These are phyloP conservation scores for Cladophialophora immunda DNA, from an alignment of 2,329 filamentous ascomycete genomes.

Conservation along the genomic window DNA sequence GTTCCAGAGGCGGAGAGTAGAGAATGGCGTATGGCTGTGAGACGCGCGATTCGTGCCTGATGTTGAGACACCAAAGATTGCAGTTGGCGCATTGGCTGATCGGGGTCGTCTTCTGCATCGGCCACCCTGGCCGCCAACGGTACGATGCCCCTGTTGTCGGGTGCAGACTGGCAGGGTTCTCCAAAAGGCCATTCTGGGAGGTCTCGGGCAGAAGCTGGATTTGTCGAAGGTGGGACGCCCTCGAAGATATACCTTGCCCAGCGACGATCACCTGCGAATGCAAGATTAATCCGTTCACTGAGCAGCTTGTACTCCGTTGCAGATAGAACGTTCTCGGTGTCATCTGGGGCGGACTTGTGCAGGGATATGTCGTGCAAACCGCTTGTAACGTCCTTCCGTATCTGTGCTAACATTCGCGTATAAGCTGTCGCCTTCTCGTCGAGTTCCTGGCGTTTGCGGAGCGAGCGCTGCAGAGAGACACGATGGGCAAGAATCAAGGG, in stretches of 20 bases:
- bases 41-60: slow-evolving; percentile 2
- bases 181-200: slow-evolving; percentile 16
- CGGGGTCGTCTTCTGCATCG: not conserved
- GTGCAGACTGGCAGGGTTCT: not conserved
- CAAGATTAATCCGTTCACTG: slow-evolving; percentile 20
- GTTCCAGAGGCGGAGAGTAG: not conserved
- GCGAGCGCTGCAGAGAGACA: slow-evolving; percentile 63
- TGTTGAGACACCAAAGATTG: slow-evolving; percentile 11
- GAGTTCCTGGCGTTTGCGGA: slow-evolving; percentile 21
- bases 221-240: not conserved
- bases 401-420: not conserved
- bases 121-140: too few species aligned
- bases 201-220: not conserved
- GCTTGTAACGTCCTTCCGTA: slow-evolving; percentile 2
- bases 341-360: not conserved
- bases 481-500: slow-evolving; percentile 78
- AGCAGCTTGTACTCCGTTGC: slow-evolving; percentile 16
- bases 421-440: slow-evolving; percentile 9
- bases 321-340: not conserved
- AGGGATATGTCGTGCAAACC: not conserved
- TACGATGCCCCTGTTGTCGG: not conserved
- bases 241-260: slow-evolving; percentile 30
- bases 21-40: slow-evolving; percentile 19
- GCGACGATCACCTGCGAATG: slow-evolving; percentile 26
- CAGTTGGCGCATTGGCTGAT: slow-evolving; percentile 22